phyloP scores from a whole-genome alignment of 441 rosid species.

The Theobroma grandiflorum region DNA sequence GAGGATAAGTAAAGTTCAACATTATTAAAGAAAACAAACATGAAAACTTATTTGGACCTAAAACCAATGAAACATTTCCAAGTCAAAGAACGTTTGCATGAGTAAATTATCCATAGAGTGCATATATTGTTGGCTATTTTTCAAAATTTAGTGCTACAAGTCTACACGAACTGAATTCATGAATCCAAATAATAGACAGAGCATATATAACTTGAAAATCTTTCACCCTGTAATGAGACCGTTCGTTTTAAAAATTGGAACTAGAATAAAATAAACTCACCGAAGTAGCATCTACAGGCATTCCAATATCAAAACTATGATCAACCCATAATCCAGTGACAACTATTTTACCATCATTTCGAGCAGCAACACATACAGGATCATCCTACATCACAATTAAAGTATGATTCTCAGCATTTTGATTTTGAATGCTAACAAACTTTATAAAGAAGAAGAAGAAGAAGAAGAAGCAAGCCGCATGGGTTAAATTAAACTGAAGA shows the following conservation, averaged over 20 bases:
- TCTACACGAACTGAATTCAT: not conserved
- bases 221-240: not conserved
- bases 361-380: slow-evolving; percentile 76
- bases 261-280: slow-evolving; percentile 48
- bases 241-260: not conserved
- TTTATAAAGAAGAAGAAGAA: not conserved
- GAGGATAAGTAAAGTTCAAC: not conserved
- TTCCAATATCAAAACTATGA: slow-evolving; percentile 77
- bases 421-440: not conserved
- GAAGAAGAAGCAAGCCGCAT: not conserved
- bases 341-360: slow-evolving; percentile 70
- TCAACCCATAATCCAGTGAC: slow-evolving; percentile 86
- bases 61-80: not conserved
- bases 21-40: not conserved
- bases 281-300: slow-evolving; percentile 69
- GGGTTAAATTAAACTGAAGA: slow-evolving; percentile 4
- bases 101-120: not conserved
- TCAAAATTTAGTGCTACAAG: not conserved
- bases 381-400: slow-evolving; percentile 61
- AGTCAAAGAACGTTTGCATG: not conserved
- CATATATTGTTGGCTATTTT: not conserved
- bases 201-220: not conserved
- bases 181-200: not conserved
- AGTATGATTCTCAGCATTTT: not conserved
- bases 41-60: not conserved